phyloP scores from a whole-genome alignment of 257 asterid genomes.

The Cinchona pubescens region DNA sequence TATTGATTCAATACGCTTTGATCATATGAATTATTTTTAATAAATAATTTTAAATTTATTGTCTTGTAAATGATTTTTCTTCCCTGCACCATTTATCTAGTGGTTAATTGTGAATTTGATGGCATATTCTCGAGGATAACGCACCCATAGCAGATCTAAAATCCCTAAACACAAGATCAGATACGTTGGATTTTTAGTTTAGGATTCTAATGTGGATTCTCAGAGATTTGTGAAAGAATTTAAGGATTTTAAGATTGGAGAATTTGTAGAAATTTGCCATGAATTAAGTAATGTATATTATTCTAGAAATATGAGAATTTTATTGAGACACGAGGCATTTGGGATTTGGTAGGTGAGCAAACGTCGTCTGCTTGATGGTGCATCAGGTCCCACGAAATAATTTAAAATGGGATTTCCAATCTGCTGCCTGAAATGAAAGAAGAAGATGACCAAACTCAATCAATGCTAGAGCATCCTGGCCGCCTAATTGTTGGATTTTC shows the following conservation, averaged over 20 bases:
- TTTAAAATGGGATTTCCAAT: slow-evolving; percentile 17
- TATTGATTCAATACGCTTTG: too few relatives aligned
- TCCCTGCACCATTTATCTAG: too few relatives aligned
- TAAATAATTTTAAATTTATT: too few relatives aligned
- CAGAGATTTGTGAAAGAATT: neutral
- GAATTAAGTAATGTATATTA: neutral
- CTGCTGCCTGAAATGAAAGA: slow-evolving; percentile 5
- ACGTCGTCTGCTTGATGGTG: slow-evolving; percentile 16
- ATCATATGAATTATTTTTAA: too few relatives aligned
- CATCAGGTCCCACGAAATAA: slow-evolving; percentile 18
- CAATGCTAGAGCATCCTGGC: slow-evolving; percentile 14
- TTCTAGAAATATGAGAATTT: slow-evolving; percentile 24
- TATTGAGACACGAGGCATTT: slow-evolving; percentile 32
- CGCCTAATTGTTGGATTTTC: neutral
- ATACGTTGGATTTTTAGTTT: neutral
- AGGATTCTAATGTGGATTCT: neutral
- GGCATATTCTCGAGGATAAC: neutral
- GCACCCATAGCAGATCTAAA: neutral
- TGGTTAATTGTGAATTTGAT: neutral
- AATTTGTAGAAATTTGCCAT: neutral
- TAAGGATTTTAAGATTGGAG: neutral
- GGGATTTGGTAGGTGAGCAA: slow-evolving; percentile 48
- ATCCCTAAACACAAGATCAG: neutral
- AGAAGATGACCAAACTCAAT: slow-evolving; percentile 26
- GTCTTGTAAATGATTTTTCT: too few relatives aligned